These are phyloP conservation scores for Daldinia eschscholtzii DNA, from an alignment of 2,329 filamentous ascomycete species.

Conservation along the genomic window DNA sequence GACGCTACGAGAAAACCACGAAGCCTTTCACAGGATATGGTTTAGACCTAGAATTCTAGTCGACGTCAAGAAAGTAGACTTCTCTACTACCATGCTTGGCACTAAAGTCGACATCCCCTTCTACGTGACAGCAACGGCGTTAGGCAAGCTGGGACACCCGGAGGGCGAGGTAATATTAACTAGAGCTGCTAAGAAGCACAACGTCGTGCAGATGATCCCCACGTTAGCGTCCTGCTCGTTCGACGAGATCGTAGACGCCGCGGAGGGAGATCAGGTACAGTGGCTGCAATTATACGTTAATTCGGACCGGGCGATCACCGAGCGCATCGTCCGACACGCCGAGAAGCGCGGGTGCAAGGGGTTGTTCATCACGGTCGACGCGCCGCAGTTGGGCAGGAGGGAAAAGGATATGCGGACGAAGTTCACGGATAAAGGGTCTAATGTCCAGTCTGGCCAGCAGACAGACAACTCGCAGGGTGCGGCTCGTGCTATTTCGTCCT, in stretches of 20 bases:
- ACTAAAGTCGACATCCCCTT: constrained; percentile 87
- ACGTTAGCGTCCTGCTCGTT: constrained; percentile 97
- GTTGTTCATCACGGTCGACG: constrained; percentile 98
- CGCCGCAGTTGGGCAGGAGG: constrained; percentile 90
- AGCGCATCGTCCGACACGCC: constrained; percentile 90
- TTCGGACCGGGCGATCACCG: constrained; percentile 91
- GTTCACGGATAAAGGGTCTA: constrained; percentile 84
- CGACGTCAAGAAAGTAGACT: constrained; percentile 88
- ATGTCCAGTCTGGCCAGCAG: constrained; percentile 80
- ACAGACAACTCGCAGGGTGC: constrained; percentile 93
- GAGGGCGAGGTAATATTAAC: constrained; percentile 96
- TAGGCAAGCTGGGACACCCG: constrained; percentile 93
- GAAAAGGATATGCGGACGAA: constrained; percentile 99
- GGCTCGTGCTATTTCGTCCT: constrained; percentile 92
- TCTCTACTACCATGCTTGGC: constrained; percentile 93
- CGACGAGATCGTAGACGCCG: constrained; percentile 94
- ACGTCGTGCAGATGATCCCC: constrained; percentile 98
- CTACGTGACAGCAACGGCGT: constrained; percentile 95
- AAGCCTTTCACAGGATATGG: constrained; percentile 96
- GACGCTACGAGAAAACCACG: constrained; percentile 96
- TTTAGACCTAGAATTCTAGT: constrained; percentile 91
- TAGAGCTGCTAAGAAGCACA: constrained; percentile 83
- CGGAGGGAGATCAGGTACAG: constrained; percentile 83
- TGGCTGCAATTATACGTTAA: constrained; percentile 99
- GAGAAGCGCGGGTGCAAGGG: constrained; percentile 93